Conservation (phyloP, 1,284 basidiomycete species). For the Ceratobasidium sp. region DNA sequence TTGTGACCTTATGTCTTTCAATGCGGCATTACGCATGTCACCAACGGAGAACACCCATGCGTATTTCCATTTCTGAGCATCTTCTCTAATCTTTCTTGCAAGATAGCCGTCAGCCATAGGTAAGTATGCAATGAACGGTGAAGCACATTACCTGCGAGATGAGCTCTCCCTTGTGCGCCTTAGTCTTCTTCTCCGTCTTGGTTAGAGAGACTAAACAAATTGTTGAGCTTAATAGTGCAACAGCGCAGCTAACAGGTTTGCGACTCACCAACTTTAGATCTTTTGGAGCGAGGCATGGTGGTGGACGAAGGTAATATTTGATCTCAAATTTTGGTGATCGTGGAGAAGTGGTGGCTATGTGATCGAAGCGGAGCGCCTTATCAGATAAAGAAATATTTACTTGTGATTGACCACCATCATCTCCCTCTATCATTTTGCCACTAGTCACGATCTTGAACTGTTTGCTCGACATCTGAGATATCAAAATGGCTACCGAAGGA, state of each 20-base stretch:
- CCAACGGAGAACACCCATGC: conserved; percentile 96
- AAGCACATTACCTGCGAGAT: conserved; percentile 73
- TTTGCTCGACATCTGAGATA: background rate
- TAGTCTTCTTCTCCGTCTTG: conserved; percentile 63
- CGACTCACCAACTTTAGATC: conserved; percentile 79
- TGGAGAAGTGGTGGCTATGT: conserved; percentile 23
- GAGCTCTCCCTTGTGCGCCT: conserved; percentile 81
- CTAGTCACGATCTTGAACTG: background rate
- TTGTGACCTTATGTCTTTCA: conserved; percentile 91
- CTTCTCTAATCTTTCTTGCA: conserved; percentile 70
- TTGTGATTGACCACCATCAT: conserved; percentile 30
- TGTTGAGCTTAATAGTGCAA: background rate
- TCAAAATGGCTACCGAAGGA: conserved; percentile 22
- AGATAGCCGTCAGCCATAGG: conserved; percentile 7
- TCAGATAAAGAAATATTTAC: conserved; percentile 29
- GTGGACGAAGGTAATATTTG: conserved; percentile 30
- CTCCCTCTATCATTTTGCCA: conserved; percentile 15
- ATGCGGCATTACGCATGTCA: conserved; percentile 92
- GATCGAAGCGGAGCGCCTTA: conserved; percentile 14
- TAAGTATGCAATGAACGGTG: background rate
- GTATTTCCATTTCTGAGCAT: conserved; percentile 88
- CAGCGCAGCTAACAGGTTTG: conserved; percentile 11
- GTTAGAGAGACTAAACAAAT: conserved; percentile 45
- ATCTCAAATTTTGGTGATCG: conserved; percentile 41
- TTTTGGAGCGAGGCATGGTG: conserved; percentile 88